phyloP scores from a whole-genome alignment of 306 rosid genomes.

The barrel medic (Medicago truncatula) region DNA sequence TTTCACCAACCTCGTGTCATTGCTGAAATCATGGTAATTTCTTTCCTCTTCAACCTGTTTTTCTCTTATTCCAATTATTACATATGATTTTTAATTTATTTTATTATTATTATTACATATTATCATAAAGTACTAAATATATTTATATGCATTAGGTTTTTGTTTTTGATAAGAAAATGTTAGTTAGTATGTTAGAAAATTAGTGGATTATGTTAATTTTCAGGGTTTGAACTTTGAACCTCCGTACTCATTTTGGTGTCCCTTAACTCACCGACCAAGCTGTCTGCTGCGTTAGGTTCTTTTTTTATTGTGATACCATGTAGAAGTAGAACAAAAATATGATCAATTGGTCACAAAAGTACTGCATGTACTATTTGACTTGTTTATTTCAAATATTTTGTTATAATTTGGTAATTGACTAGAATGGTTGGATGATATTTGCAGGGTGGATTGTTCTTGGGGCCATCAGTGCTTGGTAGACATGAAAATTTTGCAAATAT shows the following conservation, averaged over 20 bases:
- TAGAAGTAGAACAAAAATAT: not conserved
- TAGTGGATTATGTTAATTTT: not conserved
- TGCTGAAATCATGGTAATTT: constrained; percentile 65
- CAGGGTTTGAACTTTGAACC: not conserved
- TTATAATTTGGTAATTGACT: not conserved
- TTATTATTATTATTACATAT: not conserved
- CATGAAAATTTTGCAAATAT: constrained; percentile 38
- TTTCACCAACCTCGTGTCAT: constrained; percentile 85
- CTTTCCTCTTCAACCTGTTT: not conserved
- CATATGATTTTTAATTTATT: not conserved
- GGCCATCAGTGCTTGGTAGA: constrained; percentile 81
- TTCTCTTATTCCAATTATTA: not conserved
- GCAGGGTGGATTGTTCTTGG: constrained; percentile 86
- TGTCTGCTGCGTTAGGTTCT: not conserved
- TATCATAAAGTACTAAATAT: not conserved
- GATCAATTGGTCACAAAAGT: not conserved
- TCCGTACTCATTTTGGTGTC: not conserved
- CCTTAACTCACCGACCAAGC: not conserved
- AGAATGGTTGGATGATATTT: not conserved
- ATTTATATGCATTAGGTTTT: not conserved
- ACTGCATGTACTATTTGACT: not conserved
- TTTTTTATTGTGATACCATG: not conserved
- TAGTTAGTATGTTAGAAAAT: not conserved
- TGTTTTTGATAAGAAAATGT: not conserved
- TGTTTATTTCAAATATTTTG: not conserved